Evolutionary conservation across 148 eudicot genomes (phyloP), one percentile per base, ranked within the genome.

Genomic region (Mesembryanthemum crystallinum): DNA sequence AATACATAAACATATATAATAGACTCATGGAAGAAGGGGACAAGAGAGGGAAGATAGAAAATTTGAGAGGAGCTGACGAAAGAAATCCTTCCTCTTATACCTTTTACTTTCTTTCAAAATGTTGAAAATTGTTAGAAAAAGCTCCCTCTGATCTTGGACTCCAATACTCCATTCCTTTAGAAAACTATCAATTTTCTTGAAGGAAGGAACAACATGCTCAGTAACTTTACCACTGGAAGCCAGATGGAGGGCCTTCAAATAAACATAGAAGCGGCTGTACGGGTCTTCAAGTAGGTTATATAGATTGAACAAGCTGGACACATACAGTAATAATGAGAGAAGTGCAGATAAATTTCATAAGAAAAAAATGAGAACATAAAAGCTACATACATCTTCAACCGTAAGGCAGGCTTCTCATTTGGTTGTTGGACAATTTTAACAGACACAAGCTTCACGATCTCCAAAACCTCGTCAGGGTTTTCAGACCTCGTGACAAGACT

Each of bases 101-200:
- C 99, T 85, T 85, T 87, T 95, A 79, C 74, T 87, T 73, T 92
- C 97, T 84, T 86, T 95, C 83, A 92, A 83, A 75, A 92, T 74
- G 73, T 89, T 92, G 61, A 91, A 86, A 64, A 92, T 75, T 35
- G 83, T 73, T 33, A 88, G 88, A 64, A 81, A 92, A 59, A 95
- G 96, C 68, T 88, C 89, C 71, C 96, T 84, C 80, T 88, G 90
- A 67, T 95, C 97, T 80, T 89, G 86, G 72, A 91, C 83, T 51
- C 85, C 87, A 66, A 95, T 80, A 80, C 87, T 84, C 99, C 99
- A 95, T 82, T 92, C 99, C 81, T 81, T 89, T 86, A 95, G 83
- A 83, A 92, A 91, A 77, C 77, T 85, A 72, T 92, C 98, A 47
- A 92, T 78, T 76, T 88, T 92, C 76, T 86, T 95, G 74, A 92